A percentile compares a stretch with the other conserved stretches of the same genome.
phyloP scores from a whole-genome alignment of 495 filamentous ascomycete species.

The Xanthoparmelia taractica region DNA sequence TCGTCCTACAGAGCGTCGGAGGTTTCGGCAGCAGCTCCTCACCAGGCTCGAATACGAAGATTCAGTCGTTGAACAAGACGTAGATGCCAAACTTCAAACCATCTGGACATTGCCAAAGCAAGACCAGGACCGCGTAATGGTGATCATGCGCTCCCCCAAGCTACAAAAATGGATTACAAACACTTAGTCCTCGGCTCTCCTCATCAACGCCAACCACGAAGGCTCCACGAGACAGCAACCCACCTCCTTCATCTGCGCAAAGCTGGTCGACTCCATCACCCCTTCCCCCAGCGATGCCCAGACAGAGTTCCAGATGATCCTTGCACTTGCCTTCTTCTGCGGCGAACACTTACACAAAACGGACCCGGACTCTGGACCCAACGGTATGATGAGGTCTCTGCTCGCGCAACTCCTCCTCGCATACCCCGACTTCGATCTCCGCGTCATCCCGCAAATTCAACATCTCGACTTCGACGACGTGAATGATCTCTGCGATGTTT shows the following conservation, averaged over 20 bases:
- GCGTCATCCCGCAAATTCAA: background rate
- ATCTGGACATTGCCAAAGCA: background rate
- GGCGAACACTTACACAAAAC: background rate
- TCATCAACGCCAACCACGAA: constrained; percentile 11
- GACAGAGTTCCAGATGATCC: background rate
- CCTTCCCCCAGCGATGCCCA: background rate
- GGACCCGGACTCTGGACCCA: background rate
- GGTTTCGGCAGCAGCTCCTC: background rate
- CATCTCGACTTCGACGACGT: background rate
- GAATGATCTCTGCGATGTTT: constrained; percentile 2
- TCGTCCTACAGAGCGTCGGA: background rate
- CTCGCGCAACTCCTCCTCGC: constrained; percentile 5
- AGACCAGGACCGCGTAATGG: constrained; percentile 9
- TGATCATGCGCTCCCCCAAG: constrained; percentile 5
- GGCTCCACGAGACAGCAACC: background rate
- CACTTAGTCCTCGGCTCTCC: background rate
- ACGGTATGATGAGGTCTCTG: constrained; percentile 9
- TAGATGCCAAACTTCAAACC: background rate
- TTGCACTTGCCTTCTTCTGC: constrained; percentile 9
- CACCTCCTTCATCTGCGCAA: constrained; percentile 7
- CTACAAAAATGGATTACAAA: constrained; percentile 9
- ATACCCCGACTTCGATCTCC: constrained; percentile 6
- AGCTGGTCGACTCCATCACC: constrained; percentile 5
- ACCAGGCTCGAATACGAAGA: constrained; percentile 8
- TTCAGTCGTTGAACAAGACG: constrained; percentile 1